phyloP scores from a whole-genome alignment of 2,329 filamentous ascomycete genomes.

The Botrytis galanthina region DNA sequence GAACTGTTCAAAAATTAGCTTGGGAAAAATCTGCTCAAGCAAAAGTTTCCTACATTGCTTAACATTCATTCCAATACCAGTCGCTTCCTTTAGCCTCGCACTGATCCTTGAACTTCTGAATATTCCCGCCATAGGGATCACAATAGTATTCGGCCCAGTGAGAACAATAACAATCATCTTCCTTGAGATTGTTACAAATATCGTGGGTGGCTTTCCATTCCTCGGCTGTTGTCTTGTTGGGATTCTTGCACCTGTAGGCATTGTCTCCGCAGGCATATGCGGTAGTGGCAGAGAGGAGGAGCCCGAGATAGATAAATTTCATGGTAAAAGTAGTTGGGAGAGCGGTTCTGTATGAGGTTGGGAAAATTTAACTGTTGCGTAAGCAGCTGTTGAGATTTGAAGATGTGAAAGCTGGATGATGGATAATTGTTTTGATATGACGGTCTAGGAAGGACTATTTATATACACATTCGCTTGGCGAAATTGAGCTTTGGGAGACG shows the following conservation, averaged over 20 bases:
- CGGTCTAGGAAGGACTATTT: not conserved
- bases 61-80: constrained; percentile 1
- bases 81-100: not conserved
- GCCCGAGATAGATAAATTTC: not conserved
- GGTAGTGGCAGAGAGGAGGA: not conserved
- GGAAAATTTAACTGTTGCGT: not conserved
- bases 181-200: not conserved
- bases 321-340: not conserved
- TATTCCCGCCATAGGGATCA: not conserved
- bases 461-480: not conserved
- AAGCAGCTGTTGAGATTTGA: not conserved
- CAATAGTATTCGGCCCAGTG: constrained; percentile 1
- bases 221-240: not conserved
- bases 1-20: not conserved
- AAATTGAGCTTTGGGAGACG: not conserved
- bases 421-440: not conserved
- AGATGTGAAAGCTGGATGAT: not conserved
- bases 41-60: not conserved
- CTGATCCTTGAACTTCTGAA: not conserved
- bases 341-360: not conserved
- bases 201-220: not conserved
- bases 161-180: constrained; percentile 1
- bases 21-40: not conserved
- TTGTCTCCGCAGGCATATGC: not conserved
- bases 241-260: not conserved